A percentile compares a stretch with the other conserved stretches of the same genome.
These are phyloP conservation scores for Elaeis guineensis DNA, from an alignment of 176 grass and related monocot genomes.

Conservation along the genomic window DNA sequence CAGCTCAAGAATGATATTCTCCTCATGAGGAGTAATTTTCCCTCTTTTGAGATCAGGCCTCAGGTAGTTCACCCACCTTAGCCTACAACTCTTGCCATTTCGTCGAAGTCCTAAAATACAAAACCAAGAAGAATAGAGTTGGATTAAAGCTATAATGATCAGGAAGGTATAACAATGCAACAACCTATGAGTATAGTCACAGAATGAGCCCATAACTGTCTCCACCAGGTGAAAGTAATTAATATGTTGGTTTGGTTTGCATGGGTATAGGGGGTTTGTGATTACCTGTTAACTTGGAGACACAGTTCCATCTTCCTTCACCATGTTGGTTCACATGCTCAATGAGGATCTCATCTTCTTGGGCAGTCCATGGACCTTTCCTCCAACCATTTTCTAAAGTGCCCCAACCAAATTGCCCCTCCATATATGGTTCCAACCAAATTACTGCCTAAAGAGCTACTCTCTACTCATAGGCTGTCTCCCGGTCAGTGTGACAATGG, in stretches of 20 bases:
- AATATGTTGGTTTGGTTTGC: too few relatives aligned
- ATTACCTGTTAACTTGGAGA: slow-evolving; percentile 66
- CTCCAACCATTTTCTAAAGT: slow-evolving; percentile 59
- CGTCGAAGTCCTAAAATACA: background rate
- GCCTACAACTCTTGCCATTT: slow-evolving; percentile 14
- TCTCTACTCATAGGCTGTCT: slow-evolving; percentile 16
- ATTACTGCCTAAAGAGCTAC: background rate
- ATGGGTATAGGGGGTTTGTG: too few relatives aligned
- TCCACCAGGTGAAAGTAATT: too few relatives aligned
- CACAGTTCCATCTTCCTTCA: slow-evolving; percentile 93
- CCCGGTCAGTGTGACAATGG: slow-evolving; percentile 22
- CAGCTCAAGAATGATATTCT: slow-evolving; percentile 12
- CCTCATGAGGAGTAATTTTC: slow-evolving; percentile 10
- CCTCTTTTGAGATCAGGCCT: slow-evolving; percentile 20
- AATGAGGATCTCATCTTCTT: slow-evolving; percentile 74
- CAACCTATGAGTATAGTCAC: too few relatives aligned
- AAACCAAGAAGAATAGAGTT: background rate
- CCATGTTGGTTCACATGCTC: slow-evolving; percentile 71
- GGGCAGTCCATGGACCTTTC: slow-evolving; percentile 88
- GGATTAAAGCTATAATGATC: too few relatives aligned
- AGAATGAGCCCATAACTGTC: too few relatives aligned
- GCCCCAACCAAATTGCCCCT: slow-evolving; percentile 40
- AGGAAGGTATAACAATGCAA: too few relatives aligned
- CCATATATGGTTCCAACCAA: slow-evolving; percentile 19
- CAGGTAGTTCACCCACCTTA: slow-evolving; percentile 20